These are phyloP conservation scores for Saxophila tyrrhenica DNA, from an alignment of 495 filamentous ascomycete species.

Conservation along the genomic window DNA sequence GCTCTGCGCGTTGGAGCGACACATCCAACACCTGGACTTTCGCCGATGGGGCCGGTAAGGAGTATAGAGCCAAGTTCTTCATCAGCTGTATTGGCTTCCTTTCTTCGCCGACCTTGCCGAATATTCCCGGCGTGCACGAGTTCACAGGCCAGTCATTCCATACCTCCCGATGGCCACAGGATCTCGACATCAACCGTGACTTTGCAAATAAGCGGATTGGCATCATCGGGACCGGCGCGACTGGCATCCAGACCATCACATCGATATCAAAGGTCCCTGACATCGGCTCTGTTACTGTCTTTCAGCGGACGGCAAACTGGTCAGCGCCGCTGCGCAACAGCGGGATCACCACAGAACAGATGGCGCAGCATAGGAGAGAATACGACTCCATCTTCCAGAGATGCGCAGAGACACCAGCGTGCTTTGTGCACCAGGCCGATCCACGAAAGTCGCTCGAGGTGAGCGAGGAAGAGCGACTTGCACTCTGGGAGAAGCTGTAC, in stretches of 20 bases:
- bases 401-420: neutral
- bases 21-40: slow-evolving; percentile 18
- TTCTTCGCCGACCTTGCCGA: slow-evolving; percentile 21
- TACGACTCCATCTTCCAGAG: slow-evolving; percentile 26
- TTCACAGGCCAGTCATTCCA: slow-evolving; percentile 39
- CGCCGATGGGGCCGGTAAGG: slow-evolving; percentile 8
- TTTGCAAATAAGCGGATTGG: slow-evolving; percentile 10
- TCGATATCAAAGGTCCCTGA: slow-evolving; percentile 6
- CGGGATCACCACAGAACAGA: neutral
- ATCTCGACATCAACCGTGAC: slow-evolving; percentile 8
- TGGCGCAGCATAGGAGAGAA: slow-evolving; percentile 21
- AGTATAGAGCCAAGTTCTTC: slow-evolving; percentile 21
- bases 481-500: slow-evolving; percentile 10
- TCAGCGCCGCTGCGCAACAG: slow-evolving; percentile 6
- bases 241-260: slow-evolving; percentile 14
- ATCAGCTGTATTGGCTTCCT: slow-evolving; percentile 28
- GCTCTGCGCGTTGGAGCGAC: slow-evolving; percentile 17
- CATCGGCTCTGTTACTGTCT: slow-evolving; percentile 8
- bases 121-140: slow-evolving; percentile 25
- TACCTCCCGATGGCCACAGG: slow-evolving; percentile 37
- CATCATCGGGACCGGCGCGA: slow-evolving; percentile 15
- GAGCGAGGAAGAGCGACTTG: slow-evolving; percentile 2
- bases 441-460: neutral
- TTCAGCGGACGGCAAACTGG: slow-evolving; percentile 18
- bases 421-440: neutral